Evolutionary conservation across 352 stramenopile genomes (phyloP), one percentile per base, ranked within the genome.

Genomic region (Globisporangium yorkense): DNA sequence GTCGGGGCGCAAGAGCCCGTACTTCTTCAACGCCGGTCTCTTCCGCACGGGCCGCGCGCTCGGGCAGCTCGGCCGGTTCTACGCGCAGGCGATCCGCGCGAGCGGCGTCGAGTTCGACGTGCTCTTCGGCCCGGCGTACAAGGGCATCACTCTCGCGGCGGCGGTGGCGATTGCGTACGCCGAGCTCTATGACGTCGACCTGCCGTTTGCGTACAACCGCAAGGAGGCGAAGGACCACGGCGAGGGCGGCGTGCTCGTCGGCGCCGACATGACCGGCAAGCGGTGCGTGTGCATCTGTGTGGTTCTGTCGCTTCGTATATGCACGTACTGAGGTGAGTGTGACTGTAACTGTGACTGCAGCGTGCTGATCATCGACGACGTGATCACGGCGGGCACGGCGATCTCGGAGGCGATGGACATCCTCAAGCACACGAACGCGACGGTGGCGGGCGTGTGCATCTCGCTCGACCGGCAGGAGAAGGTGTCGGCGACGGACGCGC

Each of bases 171-270:
- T 97, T 29, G 89, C 94, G 44, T 95, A 99, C 37, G 94, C 79
- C 29, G 81, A 92, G 44, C 69, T 92, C 51, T 97, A 96, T 68
- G 92, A 92, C 18, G 59, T 95, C 18, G 89, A 99, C 70, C 63
- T 98, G 24, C 92, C 94, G 9, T 99, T 98, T 71, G 88, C 95
- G 1, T 99, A 99, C 80, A 98, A 99, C 77, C 95, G 97, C 56
- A 99, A 99, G 75, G 97, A 99, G 77, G 90, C 91, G 9, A 99
- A 99, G 78, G 96, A 99, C 71, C 97, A 99, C 74, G 97, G 97
- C 46, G 97, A 99, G 74, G 96, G 96, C 35, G 97, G 97, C 24
- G 84, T 89, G 39, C 84, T 99, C 24, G 97, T 99, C 1, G 97
- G 97, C 46, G 92, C 94, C 21, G 82, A 92, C 51, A 95, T 99